Evolutionary conservation across 169 alveolate species (phyloP), one percentile per base, ranked within the genome.

Genomic region (Ichthyophthirius multifiliis): DNA sequence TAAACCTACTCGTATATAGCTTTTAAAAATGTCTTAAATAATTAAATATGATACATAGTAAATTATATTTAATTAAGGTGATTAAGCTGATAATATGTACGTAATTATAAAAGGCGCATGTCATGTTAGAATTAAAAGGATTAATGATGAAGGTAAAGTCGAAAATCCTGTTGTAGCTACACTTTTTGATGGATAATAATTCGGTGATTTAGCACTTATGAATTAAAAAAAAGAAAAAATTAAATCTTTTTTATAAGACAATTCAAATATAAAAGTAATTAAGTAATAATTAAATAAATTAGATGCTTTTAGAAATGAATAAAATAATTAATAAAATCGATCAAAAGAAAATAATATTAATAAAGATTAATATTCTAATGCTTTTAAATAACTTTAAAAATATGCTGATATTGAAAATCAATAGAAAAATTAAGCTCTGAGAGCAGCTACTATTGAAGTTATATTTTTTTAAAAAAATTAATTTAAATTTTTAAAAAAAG

Each of bases 181-280:
- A 5, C 46, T 81, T 0, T 81, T 71, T 31, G 75, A 74, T 27
- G 86, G 86, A 1, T 48, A 71, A 46, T 16, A 81, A 30, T 81
- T 81, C 55, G 86, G 86, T 16, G 86, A 81, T 71, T 81, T 81
- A 39, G 86, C 86, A 7, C 46, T 55, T 20, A 55, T 55, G 71
- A 55, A 55, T 27, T 10, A 55, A n/a, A 55, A 55, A 6, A 55
- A 55, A 55, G 46, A 32, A 71, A 74, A 32, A 74, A 74, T 18
- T n/a, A n/a, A n/a, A n/a, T n/a, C n/a, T n/a, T n/a, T n/a, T n/a
- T n/a, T n/a, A n/a, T n/a, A n/a, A n/a, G n/a, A n/a, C n/a, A n/a
- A n/a, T n/a, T n/a, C n/a, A n/a, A n/a, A n/a, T n/a, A n/a, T n/a
- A n/a, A n/a, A n/a, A n/a, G n/a, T n/a, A n/a, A 55, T 55, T 20